A percentile compares a stretch with the other conserved stretches of the same genome.
phyloP scores from a whole-genome alignment of 352 stramenopile species.

The Plasmopara halstedii region DNA sequence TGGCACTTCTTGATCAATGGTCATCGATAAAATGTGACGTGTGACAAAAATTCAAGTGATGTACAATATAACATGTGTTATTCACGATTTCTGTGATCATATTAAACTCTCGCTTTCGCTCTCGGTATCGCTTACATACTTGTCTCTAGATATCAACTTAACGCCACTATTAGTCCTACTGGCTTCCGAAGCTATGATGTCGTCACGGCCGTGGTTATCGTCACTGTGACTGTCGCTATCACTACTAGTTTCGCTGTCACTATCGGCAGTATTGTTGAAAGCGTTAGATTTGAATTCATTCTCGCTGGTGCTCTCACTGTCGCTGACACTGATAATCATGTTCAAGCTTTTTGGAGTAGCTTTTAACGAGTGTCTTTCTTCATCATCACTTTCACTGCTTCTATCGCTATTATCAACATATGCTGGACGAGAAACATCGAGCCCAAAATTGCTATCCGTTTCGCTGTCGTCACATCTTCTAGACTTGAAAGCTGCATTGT shows the following conservation, averaged over 20 bases:
- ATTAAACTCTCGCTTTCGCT: constrained; percentile 8
- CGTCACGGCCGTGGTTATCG: background rate
- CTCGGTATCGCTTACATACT: constrained; percentile 5
- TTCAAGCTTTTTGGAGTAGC: background rate
- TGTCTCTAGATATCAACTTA: background rate
- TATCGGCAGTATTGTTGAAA: background rate
- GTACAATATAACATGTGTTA: too few relatives aligned
- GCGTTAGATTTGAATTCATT: background rate
- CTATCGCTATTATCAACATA: constrained; percentile 1
- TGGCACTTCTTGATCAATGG: constrained; percentile 14
- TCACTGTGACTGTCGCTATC: constrained; percentile 1
- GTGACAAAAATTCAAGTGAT: constrained; percentile 9
- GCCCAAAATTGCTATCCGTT: background rate
- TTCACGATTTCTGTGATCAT: background rate
- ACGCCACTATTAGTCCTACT: background rate
- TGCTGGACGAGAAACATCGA: background rate
- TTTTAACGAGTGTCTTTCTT: background rate
- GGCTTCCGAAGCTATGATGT: constrained; percentile 2
- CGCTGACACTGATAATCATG: background rate
- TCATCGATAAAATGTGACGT: constrained; percentile 16
- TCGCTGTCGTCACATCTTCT: background rate
- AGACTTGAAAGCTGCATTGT: constrained; percentile 4
- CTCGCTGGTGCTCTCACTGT: background rate
- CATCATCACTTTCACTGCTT: background rate
- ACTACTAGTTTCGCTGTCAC: constrained; percentile 2